Conservation (phyloP, 768 basidiomycete species). For the Macrolepiota albuminosa region DNA sequence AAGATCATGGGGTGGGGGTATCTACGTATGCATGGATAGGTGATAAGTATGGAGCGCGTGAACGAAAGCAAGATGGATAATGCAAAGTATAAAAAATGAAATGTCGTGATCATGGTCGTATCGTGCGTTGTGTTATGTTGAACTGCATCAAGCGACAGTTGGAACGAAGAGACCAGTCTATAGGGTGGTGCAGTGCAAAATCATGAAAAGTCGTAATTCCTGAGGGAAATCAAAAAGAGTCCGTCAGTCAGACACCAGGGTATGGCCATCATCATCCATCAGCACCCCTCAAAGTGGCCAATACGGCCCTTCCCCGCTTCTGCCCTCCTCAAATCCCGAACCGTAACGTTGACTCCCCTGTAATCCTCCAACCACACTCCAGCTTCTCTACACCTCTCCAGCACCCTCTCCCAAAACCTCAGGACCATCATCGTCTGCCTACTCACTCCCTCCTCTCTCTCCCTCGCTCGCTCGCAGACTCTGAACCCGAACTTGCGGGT, state of each 20-base stretch:
- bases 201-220: not conserved
- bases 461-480: not conserved
- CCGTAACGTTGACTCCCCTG: constrained; percentile 52
- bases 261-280: not conserved
- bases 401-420: constrained; percentile 44
- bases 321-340: constrained; percentile 29
- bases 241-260: not conserved
- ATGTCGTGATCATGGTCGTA: not conserved
- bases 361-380: constrained; percentile 67
- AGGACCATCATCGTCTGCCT: constrained; percentile 19
- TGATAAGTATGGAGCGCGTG: not conserved
- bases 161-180: not conserved
- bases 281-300: not conserved
- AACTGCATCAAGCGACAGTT: not conserved
- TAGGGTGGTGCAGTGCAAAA: not conserved
- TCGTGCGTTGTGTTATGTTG: not conserved
- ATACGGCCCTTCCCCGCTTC: constrained; percentile 13
- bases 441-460: not conserved
- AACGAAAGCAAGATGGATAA: not conserved
- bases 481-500: not conserved
- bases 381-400: constrained; percentile 44
- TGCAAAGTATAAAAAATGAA: not conserved
- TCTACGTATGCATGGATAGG: not conserved
- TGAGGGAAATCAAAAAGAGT: not conserved
- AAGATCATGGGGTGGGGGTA: not conserved